These are phyloP conservation scores for Acacia pycnantha DNA, from an alignment of 331 rosid species.

Conservation along the genomic window DNA sequence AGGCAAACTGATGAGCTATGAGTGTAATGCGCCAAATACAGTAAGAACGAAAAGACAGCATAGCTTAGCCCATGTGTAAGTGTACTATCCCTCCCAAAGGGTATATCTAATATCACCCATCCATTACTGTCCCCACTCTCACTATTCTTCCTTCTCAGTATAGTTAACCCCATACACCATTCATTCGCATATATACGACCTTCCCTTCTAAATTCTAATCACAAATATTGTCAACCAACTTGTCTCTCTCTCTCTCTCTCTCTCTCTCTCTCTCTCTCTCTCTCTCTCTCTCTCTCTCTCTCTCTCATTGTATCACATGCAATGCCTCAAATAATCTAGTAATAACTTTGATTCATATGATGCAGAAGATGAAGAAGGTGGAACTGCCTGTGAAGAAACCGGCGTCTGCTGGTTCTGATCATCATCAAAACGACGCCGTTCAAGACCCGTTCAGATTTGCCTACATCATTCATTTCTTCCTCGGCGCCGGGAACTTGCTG, in stretches of 20 bases:
- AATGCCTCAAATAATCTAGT: background rate
- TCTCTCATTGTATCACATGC: background rate
- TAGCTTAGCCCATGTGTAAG: constrained; percentile 50
- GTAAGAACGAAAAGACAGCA: constrained; percentile 34
- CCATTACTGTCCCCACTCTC: constrained; percentile 78
- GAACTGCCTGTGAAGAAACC: constrained; percentile 39
- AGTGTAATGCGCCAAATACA: constrained; percentile 29
- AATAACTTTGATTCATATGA: background rate
- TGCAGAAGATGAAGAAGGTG: constrained; percentile 33
- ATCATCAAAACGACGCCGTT: constrained; percentile 35
- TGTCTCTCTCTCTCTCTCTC: background rate
- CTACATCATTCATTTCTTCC: constrained; percentile 82
- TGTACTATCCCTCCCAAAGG: constrained; percentile 35
- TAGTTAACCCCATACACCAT: constrained; percentile 50
- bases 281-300: background rate
- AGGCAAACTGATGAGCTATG: background rate
- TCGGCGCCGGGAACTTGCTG: constrained; percentile 85
- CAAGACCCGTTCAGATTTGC: constrained; percentile 69
- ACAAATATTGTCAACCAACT: background rate
- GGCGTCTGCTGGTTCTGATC: constrained; percentile 10
- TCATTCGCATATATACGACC: constrained; percentile 40
- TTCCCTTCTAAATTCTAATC: constrained; percentile 21
- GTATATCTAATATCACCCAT: constrained; percentile 60
- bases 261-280: background rate
- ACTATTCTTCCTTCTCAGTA: constrained; percentile 38